These are phyloP conservation scores for Xylariaceae sp. DNA, from an alignment of 2,329 filamentous ascomycete genomes.

Conservation along the genomic window DNA sequence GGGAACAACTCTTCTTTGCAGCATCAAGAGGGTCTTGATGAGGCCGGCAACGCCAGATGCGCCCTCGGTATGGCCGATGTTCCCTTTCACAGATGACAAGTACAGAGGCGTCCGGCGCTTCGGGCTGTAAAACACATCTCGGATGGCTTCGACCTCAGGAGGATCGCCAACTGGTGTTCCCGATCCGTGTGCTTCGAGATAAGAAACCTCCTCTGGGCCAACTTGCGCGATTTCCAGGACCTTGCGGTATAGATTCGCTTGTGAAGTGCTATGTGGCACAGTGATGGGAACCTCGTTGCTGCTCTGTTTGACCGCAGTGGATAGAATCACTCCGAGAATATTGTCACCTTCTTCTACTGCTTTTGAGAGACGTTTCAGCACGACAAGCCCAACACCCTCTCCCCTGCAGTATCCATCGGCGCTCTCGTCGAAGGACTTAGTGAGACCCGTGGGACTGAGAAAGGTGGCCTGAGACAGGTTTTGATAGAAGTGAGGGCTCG, in stretches of 20 bases:
- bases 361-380: conserved; percentile 43
- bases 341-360: conserved; percentile 45
- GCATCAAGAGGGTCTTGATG: background rate
- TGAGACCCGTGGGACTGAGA: conserved; percentile 26
- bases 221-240: conserved; percentile 28
- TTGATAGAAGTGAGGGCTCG: conserved; percentile 22
- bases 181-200: conserved; percentile 40
- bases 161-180: conserved; percentile 39
- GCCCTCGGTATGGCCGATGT: background rate
- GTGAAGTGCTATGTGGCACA: conserved; percentile 33
- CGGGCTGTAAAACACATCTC: conserved; percentile 28
- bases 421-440: conserved; percentile 34
- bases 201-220: conserved; percentile 24
- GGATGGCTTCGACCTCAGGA: conserved; percentile 26
- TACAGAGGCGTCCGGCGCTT: background rate
- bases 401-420: conserved; percentile 50
- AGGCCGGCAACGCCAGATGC: background rate
- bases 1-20: background rate
- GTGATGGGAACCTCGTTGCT: conserved; percentile 37
- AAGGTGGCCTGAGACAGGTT: conserved; percentile 27
- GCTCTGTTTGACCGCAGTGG: conserved; percentile 38
- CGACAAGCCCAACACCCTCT: conserved; percentile 41
- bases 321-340: conserved; percentile 37
- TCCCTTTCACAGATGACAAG: background rate
- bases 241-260: conserved; percentile 27